phyloP scores from a whole-genome alignment of 768 basidiomycete genomes.

The Mycena capillaripes region DNA sequence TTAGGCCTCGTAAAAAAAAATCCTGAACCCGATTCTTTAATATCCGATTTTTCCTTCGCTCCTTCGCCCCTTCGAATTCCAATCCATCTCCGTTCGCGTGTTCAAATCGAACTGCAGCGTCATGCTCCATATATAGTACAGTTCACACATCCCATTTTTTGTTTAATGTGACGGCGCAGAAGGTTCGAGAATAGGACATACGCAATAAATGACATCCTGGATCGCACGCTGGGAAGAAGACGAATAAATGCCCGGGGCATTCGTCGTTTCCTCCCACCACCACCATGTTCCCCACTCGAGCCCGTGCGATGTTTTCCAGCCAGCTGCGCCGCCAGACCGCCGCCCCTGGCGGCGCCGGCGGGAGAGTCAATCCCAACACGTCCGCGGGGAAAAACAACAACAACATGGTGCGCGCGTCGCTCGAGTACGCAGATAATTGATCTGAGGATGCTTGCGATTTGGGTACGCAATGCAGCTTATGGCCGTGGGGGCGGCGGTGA shows the following conservation, averaged over 20 bases:
- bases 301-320: conserved; percentile 15
- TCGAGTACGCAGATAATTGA: neutral
- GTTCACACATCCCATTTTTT: conserved; percentile 1
- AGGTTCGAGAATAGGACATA: conserved; percentile 19
- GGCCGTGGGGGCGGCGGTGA: too few relatives aligned
- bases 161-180: conserved; percentile 14
- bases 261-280: neutral
- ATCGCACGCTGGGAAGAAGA: neutral
- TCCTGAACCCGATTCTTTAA: too few relatives aligned
- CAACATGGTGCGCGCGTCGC: conserved; percentile 11
- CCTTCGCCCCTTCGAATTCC: neutral
- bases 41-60: too few relatives aligned
- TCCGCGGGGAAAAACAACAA: conserved; percentile 26
- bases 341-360: conserved; percentile 8
- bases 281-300: conserved; percentile 26
- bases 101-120: neutral
- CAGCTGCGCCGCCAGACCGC: conserved; percentile 26
- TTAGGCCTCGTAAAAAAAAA: too few relatives aligned
- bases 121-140: conserved; percentile 18
- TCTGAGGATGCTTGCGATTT: too few relatives aligned
- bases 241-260: neutral
- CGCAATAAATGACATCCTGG: conserved; percentile 22
- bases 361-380: conserved; percentile 7
- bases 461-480: too few relatives aligned
- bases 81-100: neutral